Percentiles rank a stretch among this genome's conserved stretches.
Conservation (phyloP, 2,329 filamentous ascomycete species). For the Phialophora expanda region DNA sequence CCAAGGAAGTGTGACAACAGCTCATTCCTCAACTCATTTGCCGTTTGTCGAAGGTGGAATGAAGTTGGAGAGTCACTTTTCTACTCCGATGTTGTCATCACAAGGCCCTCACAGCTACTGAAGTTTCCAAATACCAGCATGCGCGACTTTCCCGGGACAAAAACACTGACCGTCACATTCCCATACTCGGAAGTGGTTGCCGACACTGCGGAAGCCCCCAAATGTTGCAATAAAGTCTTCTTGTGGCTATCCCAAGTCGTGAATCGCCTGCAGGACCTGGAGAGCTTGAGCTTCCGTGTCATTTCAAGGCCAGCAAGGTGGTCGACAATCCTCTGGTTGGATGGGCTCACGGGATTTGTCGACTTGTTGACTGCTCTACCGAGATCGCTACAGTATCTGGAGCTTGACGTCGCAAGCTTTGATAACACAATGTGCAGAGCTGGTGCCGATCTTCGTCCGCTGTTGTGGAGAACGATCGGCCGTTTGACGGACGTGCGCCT, state of each 20-base stretch:
- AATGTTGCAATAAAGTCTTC: no score
- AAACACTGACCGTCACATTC: not conserved
- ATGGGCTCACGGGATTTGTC: not conserved
- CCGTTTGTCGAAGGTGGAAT: not conserved
- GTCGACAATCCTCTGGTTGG: no score
- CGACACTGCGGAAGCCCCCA: no score
- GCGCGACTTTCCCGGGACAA: not conserved
- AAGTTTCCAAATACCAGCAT: not conserved
- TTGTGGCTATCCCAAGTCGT: no score
- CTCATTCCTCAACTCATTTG: not conserved
- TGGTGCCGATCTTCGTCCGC: not conserved
- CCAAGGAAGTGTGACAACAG: not conserved
- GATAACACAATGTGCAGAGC: no score
- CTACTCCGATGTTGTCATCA: no score
- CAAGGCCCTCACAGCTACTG: no score
- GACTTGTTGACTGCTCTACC: not conserved
- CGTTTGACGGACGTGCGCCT: conserved; percentile 1
- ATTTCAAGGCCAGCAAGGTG: no score
- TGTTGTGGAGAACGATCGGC: not conserved
- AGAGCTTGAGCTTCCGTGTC: no score
- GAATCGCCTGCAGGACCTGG: no score
- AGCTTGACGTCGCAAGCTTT: conserved; percentile 5
- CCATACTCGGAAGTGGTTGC: not conserved
- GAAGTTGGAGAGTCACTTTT: not conserved
- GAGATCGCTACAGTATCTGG: not conserved